Evolutionary conservation across 495 filamentous ascomycete genomes (phyloP).

Genomic region (Podospora comata): DNA sequence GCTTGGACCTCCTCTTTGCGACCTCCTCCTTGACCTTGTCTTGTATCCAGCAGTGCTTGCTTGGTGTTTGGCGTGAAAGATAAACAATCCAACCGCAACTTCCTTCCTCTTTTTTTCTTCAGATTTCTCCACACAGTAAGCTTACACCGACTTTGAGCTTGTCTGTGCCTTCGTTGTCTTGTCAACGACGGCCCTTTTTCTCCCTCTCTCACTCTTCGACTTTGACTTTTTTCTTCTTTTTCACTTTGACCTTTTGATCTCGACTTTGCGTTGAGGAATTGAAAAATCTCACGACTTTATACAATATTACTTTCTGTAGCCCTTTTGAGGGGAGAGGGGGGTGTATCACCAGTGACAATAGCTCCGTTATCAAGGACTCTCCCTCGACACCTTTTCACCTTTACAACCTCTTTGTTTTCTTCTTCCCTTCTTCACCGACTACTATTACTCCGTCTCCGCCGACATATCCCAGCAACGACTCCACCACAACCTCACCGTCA

Average conservation of each 20-base stretch:
- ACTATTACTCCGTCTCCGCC: neutral
- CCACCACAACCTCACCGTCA: slow-evolving; percentile 9
- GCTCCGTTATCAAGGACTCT: neutral
- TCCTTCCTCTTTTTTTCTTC: neutral
- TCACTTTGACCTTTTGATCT: neutral
- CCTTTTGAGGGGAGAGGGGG: neutral
- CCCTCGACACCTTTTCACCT: neutral
- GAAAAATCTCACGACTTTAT: neutral
- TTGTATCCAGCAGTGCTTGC: neutral
- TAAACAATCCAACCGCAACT: neutral
- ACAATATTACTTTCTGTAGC: neutral
- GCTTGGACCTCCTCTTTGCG: neutral
- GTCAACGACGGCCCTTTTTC: neutral
- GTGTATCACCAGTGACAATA: neutral
- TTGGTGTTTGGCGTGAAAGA: neutral
- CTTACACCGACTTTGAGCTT: neutral
- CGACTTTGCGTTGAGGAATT: neutral
- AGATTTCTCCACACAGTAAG: neutral
- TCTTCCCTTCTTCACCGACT: neutral
- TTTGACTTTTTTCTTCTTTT: neutral
- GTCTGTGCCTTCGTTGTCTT: neutral
- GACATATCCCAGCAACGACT: slow-evolving; percentile 2
- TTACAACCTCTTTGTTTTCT: neutral
- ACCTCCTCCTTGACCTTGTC: neutral
- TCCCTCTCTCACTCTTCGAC: neutral